These are phyloP conservation scores for Colletotrichum australisinense DNA, from an alignment of 2,329 filamentous ascomycete genomes.

Conservation along the genomic window DNA sequence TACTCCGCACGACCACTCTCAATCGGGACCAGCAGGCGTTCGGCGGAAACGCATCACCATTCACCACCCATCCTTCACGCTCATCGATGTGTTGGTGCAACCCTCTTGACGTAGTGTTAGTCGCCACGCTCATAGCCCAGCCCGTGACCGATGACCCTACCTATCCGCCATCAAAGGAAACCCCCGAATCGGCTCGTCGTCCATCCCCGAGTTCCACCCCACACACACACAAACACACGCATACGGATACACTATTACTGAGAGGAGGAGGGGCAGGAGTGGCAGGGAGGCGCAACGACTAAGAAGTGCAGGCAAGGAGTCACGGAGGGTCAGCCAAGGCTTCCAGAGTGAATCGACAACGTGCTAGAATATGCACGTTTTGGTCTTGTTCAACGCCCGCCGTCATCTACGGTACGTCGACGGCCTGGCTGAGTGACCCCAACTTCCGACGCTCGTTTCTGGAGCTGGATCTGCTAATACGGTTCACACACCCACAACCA, in stretches of 20 bases:
- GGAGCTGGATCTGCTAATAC: background rate
- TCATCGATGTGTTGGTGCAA: slow-evolving; percentile 14
- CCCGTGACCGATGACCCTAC: slow-evolving; percentile 10
- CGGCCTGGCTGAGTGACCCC: slow-evolving; percentile 12
- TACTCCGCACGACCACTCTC: slow-evolving; percentile 16
- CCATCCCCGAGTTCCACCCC: background rate
- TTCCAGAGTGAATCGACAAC: slow-evolving; percentile 9
- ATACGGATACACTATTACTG: background rate
- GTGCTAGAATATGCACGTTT: slow-evolving; percentile 18
- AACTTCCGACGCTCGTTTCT: background rate
- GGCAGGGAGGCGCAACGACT: background rate
- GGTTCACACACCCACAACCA: background rate
- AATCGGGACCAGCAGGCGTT: slow-evolving; percentile 6
- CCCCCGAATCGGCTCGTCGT: background rate
- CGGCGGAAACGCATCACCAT: slow-evolving; percentile 21
- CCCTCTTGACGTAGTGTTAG: slow-evolving; percentile 31
- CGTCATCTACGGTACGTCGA: slow-evolving; percentile 1
- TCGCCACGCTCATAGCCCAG: slow-evolving; percentile 20
- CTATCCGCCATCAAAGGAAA: background rate
- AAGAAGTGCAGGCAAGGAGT: slow-evolving; percentile 8
- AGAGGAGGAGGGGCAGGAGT: background rate
- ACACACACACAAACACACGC: background rate
- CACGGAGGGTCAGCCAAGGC: slow-evolving; percentile 18
- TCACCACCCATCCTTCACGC: slow-evolving; percentile 15
- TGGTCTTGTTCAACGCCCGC: background rate